phyloP scores from a whole-genome alignment of 2,329 filamentous ascomycete genomes.

The Colletotrichum shisoi region DNA sequence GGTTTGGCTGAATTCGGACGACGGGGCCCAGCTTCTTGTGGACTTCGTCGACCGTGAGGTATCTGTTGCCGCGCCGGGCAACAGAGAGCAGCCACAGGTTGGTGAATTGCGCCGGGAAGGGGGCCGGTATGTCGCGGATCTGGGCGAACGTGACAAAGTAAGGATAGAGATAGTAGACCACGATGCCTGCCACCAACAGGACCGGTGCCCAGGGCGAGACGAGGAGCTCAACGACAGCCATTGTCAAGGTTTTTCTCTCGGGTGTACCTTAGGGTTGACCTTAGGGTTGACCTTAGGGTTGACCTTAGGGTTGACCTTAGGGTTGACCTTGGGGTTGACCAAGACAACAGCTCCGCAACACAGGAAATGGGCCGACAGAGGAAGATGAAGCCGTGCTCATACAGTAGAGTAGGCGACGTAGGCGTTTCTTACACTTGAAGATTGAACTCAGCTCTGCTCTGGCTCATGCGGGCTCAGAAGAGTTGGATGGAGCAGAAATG shows the following conservation, averaged over 20 bases:
- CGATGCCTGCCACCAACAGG: slow-evolving; percentile 22
- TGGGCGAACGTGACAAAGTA: slow-evolving; percentile 64
- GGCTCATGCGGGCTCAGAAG: background rate
- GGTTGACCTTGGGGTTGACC: background rate
- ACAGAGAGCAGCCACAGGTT: slow-evolving; percentile 81
- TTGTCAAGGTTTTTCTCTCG: background rate
- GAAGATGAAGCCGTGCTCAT: background rate
- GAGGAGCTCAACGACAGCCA: slow-evolving; percentile 32
- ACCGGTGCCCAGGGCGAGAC: slow-evolving; percentile 36
- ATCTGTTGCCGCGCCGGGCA: slow-evolving; percentile 71
- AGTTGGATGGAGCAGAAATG: too few relatives aligned
- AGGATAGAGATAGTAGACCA: slow-evolving; percentile 54
- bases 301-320: background rate
- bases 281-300: background rate
- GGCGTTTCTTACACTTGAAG: background rate
- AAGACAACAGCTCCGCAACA: background rate
- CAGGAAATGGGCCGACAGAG: background rate
- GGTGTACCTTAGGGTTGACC: background rate
- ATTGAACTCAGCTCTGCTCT: slow-evolving; percentile 4
- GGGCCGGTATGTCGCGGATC: slow-evolving; percentile 66
- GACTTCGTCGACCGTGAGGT: slow-evolving; percentile 69
- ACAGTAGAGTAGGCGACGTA: background rate
- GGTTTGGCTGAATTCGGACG: slow-evolving; percentile 83
- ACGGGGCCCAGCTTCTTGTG: slow-evolving; percentile 82
- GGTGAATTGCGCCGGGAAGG: slow-evolving; percentile 71